Base-by-base conservation (phyloP, 106 monocot species). In the Hemerocallis citrina region DNA sequence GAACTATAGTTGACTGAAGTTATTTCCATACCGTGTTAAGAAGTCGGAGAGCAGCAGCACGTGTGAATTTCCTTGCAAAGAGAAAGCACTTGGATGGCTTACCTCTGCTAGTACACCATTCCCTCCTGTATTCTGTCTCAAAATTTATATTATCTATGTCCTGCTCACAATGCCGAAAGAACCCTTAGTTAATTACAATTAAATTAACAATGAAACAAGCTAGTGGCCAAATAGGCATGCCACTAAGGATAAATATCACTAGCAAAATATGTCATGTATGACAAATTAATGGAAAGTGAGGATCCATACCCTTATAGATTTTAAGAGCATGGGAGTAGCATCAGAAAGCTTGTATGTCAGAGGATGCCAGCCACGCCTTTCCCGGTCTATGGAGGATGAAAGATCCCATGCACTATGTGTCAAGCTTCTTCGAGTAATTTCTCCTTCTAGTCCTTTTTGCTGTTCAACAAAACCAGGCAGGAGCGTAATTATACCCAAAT, bases 341-440 rank as follows among this genome's bases (percentile, higher is more conserved):
- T 98, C 91, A 17, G 86, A 74, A 62, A 88, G 79, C 48, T 79
- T 84, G 77, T 98, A 98, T 17, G 88, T 98, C 47, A 88, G 70
- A 19, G 96, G 91, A 82, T 98, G 96, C 96, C 91, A 98, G 15
- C 91, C 88, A 22, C 79, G 81, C 51, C 96, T 81, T 85, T 85
- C 68, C 57, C 54, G 84, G 25, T 81, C 85, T 75, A 69, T 88
- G 24, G 87, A 76, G 4, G 90, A 69, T 48, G 91, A 85, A 68
- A 87, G 67, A 61, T 91, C 96, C 96, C 91, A 98, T 47, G 79
- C 55, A 50, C 72, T 79, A 75, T 98, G 91, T 3, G 91, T 98
- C 66, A 98, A 63, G 16, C 79, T 70, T 72, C 96, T 84, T 65
- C 84, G 68, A 34, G 74, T 98, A 57, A 98, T 81, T 63, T 98